A percentile compares a stretch with the other conserved stretches of the same genome.
These are phyloP conservation scores for Botrytis pseudocinerea DNA, from an alignment of 2,329 filamentous ascomycete species.

Conservation along the genomic window DNA sequence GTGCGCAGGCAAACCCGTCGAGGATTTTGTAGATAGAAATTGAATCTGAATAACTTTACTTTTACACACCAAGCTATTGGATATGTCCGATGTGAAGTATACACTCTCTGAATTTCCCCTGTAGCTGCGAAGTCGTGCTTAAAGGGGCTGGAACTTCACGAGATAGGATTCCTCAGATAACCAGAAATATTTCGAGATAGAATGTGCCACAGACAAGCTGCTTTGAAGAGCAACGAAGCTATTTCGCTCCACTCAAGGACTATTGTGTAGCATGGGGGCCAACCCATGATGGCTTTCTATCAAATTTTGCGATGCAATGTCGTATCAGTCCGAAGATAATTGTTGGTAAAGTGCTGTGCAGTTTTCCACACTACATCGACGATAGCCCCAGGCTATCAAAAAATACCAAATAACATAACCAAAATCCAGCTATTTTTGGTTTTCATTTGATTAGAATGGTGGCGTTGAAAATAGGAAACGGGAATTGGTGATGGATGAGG, in stretches of 20 bases:
- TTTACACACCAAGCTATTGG: background rate
- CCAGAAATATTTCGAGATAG: background rate
- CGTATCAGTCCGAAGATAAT: background rate
- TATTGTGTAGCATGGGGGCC: too few relatives aligned
- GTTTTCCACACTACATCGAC: background rate
- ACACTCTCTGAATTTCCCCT: background rate
- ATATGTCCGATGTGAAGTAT: background rate
- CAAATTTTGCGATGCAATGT: background rate
- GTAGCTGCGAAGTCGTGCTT: background rate
- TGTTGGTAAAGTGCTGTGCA: background rate
- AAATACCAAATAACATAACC: background rate
- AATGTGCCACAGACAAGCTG: background rate
- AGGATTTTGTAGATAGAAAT: background rate
- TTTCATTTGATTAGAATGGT: background rate
- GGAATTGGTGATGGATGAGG: background rate
- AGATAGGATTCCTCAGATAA: background rate
- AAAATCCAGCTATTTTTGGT: background rate
- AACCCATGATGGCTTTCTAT: background rate
- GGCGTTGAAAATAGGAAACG: background rate
- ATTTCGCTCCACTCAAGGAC: background rate
- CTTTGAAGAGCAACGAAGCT: background rate
- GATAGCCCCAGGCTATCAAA: background rate
- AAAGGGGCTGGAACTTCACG: background rate
- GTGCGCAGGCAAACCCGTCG: background rate
- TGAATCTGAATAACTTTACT: background rate